These are phyloP conservation scores for Colletotrichum aenigma DNA, from an alignment of 2,329 filamentous ascomycete species.

Conservation along the genomic window DNA sequence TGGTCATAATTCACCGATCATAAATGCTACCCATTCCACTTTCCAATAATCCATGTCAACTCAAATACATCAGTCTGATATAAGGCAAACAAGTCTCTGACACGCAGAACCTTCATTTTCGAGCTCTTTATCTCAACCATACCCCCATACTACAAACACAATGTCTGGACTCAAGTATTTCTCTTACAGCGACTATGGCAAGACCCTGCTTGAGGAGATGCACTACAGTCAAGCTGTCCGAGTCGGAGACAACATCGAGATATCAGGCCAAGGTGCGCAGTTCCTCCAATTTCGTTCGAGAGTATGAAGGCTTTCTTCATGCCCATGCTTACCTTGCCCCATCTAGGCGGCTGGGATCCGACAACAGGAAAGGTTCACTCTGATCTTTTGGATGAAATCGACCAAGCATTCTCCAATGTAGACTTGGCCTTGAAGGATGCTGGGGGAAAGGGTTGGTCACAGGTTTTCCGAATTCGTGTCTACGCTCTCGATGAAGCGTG, in stretches of 20 bases:
- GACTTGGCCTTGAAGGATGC: slow-evolving; percentile 45
- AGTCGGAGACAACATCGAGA: slow-evolving; percentile 42
- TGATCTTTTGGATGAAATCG: slow-evolving; percentile 39
- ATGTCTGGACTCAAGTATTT: slow-evolving; percentile 43
- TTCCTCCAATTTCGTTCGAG: too few relatives aligned
- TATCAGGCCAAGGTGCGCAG: slow-evolving; percentile 34
- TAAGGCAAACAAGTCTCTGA: background rate
- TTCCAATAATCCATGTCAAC: background rate
- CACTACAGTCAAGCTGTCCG: slow-evolving; percentile 44
- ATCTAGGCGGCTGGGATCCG: slow-evolving; percentile 8
- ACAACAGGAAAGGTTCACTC: slow-evolving; percentile 23
- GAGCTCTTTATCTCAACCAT: background rate
- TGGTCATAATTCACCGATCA: background rate
- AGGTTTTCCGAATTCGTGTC: slow-evolving; percentile 46
- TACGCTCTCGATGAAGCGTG: slow-evolving; percentile 35
- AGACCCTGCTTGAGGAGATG: slow-evolving; percentile 30
- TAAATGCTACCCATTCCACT: background rate
- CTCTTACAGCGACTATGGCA: slow-evolving; percentile 40
- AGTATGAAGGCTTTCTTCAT: background rate
- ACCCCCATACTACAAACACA: background rate
- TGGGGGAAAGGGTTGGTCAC: slow-evolving; percentile 50
- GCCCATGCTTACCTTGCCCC: background rate
- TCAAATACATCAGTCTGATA: background rate
- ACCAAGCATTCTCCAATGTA: slow-evolving; percentile 52
- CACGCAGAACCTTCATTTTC: fast-evolving